Evolutionary conservation across 208 protist genomes (phyloP), one percentile per base, ranked within the genome.

Genomic region (Borovskyia barvae): DNA sequence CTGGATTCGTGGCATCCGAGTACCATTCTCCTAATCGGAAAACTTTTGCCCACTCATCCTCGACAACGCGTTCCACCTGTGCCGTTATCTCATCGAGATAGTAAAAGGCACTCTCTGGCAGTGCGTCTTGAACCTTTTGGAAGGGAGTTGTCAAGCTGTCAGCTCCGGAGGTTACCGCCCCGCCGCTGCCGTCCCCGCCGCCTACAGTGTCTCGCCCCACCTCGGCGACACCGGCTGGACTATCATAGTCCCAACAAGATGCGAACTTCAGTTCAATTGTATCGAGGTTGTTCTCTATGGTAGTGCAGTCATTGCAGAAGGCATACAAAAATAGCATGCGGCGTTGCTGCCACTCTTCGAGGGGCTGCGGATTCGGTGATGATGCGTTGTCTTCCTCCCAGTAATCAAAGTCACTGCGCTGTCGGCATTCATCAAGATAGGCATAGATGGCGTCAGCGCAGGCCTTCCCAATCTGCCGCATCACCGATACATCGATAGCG

Each of bases 251-350:
- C 85, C 89, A 95, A 56, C 76, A 89, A 29, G 74, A 80, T 28
- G 74, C 74, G 67, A 95, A 95, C 48, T 90, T 90, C 22, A 90
- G 59, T 58, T 95, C 89, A 40, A 95, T 77, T 14, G 82, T 79
- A 56, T 95, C 89, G 54, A 95, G 79, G 60, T 95, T 91, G 56
- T 69, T 80, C 53, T 95, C 85, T 30, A 95, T 89, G 0, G 78
- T 87, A 35, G 66, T 81, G 65, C 77, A 91, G 69, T 95, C 89
- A 57, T 95, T 95, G 60, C 75, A 85, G 42, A 93, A 91, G 37
- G 89, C 89, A 71, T 92, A 92, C 32, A 95, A 74, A 56, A 90
- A 82, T 5, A 76, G 67, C 51, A 92, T 70, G 43, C 89, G 89
- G 20, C 66, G 75, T 52, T 75, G 65, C 54, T 82, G 74, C 89